A percentile compares a stretch with the other conserved stretches of the same genome.
phyloP scores from a whole-genome alignment of 2,329 filamentous ascomycete species.

The Fusarium oligoseptatum region DNA sequence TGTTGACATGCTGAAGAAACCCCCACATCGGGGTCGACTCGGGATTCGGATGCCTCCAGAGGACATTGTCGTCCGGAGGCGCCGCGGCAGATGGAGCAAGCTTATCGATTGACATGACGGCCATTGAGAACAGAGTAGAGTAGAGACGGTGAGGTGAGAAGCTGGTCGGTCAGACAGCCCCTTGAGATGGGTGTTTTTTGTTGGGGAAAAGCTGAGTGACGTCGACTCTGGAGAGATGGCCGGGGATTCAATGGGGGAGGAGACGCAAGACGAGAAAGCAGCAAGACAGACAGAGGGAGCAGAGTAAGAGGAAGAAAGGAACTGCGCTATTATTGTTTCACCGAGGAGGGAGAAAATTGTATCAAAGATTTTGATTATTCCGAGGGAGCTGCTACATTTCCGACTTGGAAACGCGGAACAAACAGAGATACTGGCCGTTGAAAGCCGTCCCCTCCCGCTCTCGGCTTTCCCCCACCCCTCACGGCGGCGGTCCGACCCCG shows the following conservation, averaged over 20 bases:
- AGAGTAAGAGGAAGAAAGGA: neutral
- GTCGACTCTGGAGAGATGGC: conserved; percentile 11
- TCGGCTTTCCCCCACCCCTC: conserved; percentile 38
- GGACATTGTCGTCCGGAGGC: conserved; percentile 55
- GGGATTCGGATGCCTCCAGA: conserved; percentile 80
- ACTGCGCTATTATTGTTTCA: conserved; percentile 12
- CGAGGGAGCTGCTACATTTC: conserved; percentile 31
- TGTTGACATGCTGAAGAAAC: conserved; percentile 78
- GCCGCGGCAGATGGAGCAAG: conserved; percentile 37
- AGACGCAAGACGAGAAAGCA: conserved; percentile 1
- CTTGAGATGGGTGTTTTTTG: conserved; percentile 13
- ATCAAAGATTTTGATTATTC: conserved; percentile 26
- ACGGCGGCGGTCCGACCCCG: conserved; percentile 8
- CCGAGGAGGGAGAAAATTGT: conserved; percentile 7
- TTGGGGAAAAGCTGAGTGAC: conserved; percentile 24
- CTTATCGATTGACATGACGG: conserved; percentile 44
- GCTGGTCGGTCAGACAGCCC: neutral
- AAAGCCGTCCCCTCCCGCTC: conserved; percentile 45
- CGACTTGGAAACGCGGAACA: conserved; percentile 32
- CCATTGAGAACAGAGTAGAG: conserved; percentile 27
- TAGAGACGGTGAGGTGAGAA: neutral
- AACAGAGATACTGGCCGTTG: conserved; percentile 32
- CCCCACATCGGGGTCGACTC: conserved; percentile 77
- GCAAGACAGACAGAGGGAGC: neutral
- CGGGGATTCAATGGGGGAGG: neutral